Base-by-base conservation (phyloP, 345 rosid genomes). In the Limnanthes douglasii region DNA sequence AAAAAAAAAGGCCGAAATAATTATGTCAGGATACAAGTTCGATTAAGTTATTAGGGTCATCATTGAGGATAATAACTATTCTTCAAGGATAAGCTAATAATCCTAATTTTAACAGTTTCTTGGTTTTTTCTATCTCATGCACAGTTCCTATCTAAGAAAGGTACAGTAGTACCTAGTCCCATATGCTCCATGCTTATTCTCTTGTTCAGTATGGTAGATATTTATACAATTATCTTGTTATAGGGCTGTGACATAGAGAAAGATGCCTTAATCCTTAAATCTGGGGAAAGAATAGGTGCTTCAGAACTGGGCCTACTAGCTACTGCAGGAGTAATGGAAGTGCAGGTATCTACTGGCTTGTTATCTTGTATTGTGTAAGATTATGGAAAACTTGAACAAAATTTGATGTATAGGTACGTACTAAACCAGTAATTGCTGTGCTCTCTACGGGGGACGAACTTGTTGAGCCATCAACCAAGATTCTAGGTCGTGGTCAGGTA, bases 371-470 rank as follows among this genome's bases (percentile, higher is more conserved):
- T 37, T 53, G 14, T 27, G 48, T 20, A 37, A 18, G 52, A 17
- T 21, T 41, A 16, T n/a, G 23, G 11, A 9, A 33, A 19, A 29
- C 53, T 37, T 18, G 46, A 12, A 19, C 20, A 23, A 39, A 37
- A 18, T 35, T 29, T 47, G 35, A 29, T 45, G 4, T 61, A 49
- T 64, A 90, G 98, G 80, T 84, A 36, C 78, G 72, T 58, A 75
- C 80, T 30, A 52, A 59, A 37, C 96, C 98, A 45, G 69, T 60
- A 20, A 59, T 90, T 53, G 94, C 79, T 33, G 69, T 90, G 53
- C 96, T 90, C 60, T 90, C 98, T 38, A 74, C 96, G 13, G 96
- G 96, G 37, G 96, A 90, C 23, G 96, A 90, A 65, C 85, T 90
- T 57, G 93, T 77, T 21, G 88, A 90, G 53, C 78, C 93, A 38